These are phyloP conservation scores for cucumber (Cucumis sativus) DNA, from an alignment of 306 rosid genomes.

Conservation along the genomic window DNA sequence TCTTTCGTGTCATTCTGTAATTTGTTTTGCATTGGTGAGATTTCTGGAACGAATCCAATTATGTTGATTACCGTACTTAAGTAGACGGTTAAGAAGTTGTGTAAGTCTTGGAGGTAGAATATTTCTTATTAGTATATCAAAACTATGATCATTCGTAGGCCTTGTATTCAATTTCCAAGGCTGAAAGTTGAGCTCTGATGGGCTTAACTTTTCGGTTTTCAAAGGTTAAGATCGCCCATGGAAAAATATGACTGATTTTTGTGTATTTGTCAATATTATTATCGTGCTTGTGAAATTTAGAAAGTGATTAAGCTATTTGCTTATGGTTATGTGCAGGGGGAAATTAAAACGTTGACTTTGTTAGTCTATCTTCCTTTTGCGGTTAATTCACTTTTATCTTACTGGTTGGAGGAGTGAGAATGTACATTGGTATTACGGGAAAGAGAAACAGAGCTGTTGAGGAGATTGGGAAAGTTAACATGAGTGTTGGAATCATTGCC, in stretches of 20 bases:
- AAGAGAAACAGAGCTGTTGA: slow-evolving; percentile 50
- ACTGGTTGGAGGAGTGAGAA: slow-evolving; percentile 45
- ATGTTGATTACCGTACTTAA: neutral
- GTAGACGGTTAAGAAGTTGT: neutral
- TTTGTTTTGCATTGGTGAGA: slow-evolving; percentile 44
- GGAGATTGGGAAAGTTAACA: slow-evolving; percentile 64
- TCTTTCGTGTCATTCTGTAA: slow-evolving; percentile 89
- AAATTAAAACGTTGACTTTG: slow-evolving; percentile 11
- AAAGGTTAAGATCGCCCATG: neutral
- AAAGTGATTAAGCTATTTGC: neutral
- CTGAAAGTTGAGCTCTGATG: neutral
- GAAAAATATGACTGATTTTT: neutral
- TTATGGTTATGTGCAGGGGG: slow-evolving; percentile 25
- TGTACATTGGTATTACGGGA: slow-evolving; percentile 58
- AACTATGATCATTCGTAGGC: neutral
- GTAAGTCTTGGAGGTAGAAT: neutral
- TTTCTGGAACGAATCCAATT: slow-evolving; percentile 2
- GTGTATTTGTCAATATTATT: neutral
- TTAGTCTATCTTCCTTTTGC: slow-evolving; percentile 12
- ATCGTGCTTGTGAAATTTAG: neutral
- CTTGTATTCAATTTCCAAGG: neutral
- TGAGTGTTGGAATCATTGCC: slow-evolving; percentile 79
- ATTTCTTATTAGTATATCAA: neutral
- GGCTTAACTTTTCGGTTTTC: neutral
- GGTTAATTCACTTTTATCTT: slow-evolving; percentile 13